Percentiles rank a stretch among this genome's conserved stretches.
phyloP scores from a whole-genome alignment of 2,329 filamentous ascomycete species.

The Triangularia setosa region DNA sequence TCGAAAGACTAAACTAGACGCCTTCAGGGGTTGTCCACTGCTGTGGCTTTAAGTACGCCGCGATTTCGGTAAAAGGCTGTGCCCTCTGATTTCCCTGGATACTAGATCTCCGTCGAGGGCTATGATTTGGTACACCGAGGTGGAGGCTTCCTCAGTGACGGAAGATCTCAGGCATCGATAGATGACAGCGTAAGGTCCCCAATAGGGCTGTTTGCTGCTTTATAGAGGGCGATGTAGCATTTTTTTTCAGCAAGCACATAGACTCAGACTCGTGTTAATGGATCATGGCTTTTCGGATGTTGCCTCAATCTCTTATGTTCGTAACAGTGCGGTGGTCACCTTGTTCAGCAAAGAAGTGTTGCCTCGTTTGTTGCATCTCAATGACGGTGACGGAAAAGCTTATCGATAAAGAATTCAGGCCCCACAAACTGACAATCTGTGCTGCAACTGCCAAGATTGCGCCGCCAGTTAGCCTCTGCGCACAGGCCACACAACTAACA shows the following conservation, averaged over 20 bases:
- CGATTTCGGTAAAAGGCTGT: neutral
- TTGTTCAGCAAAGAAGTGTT: neutral
- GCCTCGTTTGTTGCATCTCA: neutral
- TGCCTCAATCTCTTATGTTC: neutral
- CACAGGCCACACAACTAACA: slow-evolving; percentile 25
- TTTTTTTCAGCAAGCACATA: slow-evolving; percentile 9
- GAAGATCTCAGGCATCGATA: neutral
- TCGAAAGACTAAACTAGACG: neutral
- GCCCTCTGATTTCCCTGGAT: neutral
- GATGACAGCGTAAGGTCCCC: neutral
- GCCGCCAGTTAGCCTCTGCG: neutral
- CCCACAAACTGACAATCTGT: neutral
- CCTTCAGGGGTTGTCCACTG: neutral
- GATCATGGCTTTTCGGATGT: neutral
- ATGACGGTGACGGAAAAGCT: neutral
- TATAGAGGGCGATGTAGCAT: neutral
- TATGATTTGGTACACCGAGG: neutral
- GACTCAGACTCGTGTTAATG: neutral
- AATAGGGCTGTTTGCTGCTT: neutral
- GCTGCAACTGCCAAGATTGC: slow-evolving; percentile 12
- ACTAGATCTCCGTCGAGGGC: neutral
- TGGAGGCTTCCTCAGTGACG: neutral
- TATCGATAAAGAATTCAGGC: slow-evolving; percentile 8
- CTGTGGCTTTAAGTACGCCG: neutral
- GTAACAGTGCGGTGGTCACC: neutral